A percentile compares a stretch with the other conserved stretches of the same genome.
Evolutionary conservation across 1,284 basidiomycete species (phyloP).

Genomic region (Termitomyces sp.): DNA sequence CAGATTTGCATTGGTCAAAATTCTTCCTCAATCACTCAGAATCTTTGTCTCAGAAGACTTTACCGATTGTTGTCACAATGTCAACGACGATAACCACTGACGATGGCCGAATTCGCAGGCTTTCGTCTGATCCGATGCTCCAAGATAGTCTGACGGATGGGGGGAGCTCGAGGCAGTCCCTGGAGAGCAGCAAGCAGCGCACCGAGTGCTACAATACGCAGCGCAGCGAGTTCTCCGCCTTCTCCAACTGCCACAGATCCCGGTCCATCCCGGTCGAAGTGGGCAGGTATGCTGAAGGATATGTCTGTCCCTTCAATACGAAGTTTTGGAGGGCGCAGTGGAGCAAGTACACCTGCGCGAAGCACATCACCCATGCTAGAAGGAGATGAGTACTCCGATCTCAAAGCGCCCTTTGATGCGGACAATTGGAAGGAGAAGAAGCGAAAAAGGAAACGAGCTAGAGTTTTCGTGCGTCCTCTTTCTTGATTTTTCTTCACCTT

Average conservation of each 20-base stretch:
- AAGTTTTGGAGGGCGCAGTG: constrained; percentile 22
- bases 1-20: neutral
- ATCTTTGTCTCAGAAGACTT: neutral
- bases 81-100: neutral
- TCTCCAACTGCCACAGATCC: constrained; percentile 13
- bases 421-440: constrained; percentile 47
- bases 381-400: constrained; percentile 15
- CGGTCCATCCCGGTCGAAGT: neutral
- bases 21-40: neutral
- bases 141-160: neutral
- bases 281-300: constrained; percentile 10
- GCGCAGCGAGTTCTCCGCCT: constrained; percentile 8
- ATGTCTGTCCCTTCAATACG: constrained; percentile 5
- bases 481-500: constrained; percentile 4
- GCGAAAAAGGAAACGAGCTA: constrained; percentile 69
- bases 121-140: neutral
- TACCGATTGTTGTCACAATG: neutral
- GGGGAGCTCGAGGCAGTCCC: neutral
- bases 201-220: neutral
- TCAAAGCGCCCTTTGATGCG: constrained; percentile 29
- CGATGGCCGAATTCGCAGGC: neutral
- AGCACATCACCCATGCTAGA: constrained; percentile 11
- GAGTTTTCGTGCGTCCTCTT: constrained; percentile 60
- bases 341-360: constrained; percentile 25
- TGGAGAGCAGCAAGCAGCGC: neutral